Conservation (phyloP, 1,139 yeast genomes). For the Blastobotrys persicus region DNA sequence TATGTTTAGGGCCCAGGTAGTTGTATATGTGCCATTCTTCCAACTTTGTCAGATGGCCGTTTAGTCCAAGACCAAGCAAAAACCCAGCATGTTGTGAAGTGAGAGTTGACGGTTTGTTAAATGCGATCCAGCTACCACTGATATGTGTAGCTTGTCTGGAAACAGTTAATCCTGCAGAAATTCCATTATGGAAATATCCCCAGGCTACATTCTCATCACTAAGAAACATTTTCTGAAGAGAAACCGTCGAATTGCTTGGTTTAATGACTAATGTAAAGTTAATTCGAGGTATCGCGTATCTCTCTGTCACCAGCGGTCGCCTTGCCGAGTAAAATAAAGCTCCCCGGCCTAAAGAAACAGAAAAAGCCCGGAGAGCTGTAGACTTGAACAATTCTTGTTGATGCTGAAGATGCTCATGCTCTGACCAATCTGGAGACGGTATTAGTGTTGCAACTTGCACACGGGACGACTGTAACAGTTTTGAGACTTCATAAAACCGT, state of each 20-base stretch:
- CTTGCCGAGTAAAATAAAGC: constrained; percentile 68
- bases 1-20: constrained; percentile 86
- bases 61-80: constrained; percentile 84
- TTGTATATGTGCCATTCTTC: constrained; percentile 98
- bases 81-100: constrained; percentile 93
- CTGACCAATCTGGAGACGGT: constrained; percentile 44
- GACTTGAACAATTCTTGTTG: constrained; percentile 66
- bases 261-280: constrained; percentile 65
- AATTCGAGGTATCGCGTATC: constrained; percentile 73
- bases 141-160: constrained; percentile 68
- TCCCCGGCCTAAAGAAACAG: constrained; percentile 77
- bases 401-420: constrained; percentile 53
- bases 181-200: constrained; percentile 95
- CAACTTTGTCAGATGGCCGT: constrained; percentile 77
- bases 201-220: constrained; percentile 58
- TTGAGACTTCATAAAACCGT: constrained; percentile 73
- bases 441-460: constrained; percentile 49
- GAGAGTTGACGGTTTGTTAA: constrained; percentile 70
- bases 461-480: constrained; percentile 66
- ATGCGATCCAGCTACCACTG: constrained; percentile 89
- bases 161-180: constrained; percentile 78
- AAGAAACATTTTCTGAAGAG: constrained; percentile 55
- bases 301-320: constrained; percentile 79
- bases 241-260: constrained; percentile 66
- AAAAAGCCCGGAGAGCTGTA: constrained; percentile 68